These are phyloP conservation scores for Colletotrichum aenigma DNA, from an alignment of 2,329 filamentous ascomycete genomes.

Conservation along the genomic window DNA sequence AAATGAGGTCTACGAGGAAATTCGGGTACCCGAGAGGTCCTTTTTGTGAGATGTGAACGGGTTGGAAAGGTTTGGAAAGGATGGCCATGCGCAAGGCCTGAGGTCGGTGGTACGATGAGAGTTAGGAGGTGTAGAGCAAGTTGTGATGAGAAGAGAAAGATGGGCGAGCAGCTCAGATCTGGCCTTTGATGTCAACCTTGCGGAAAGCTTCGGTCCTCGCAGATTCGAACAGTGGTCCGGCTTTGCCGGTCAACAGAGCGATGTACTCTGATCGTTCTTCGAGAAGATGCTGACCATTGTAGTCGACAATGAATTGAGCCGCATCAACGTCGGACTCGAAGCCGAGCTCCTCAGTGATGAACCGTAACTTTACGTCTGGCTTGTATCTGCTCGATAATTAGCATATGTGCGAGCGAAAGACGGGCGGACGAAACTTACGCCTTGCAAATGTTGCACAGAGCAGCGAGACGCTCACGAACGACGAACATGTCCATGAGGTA, in stretches of 20 bases:
- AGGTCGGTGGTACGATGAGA: background rate
- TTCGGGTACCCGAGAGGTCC: background rate
- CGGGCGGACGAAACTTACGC: constrained; percentile 68
- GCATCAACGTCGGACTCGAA: constrained; percentile 94
- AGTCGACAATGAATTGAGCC: constrained; percentile 85
- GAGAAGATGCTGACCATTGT: constrained; percentile 76
- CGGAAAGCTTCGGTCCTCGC: constrained; percentile 77
- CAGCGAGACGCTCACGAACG: constrained; percentile 87
- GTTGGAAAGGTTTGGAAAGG: background rate
- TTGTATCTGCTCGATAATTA: constrained; percentile 77
- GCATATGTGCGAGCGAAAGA: constrained; percentile 26
- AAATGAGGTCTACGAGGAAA: constrained; percentile 8
- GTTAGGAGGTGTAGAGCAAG: constrained; percentile 7
- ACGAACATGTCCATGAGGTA: constrained; percentile 99
- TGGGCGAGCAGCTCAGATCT: constrained; percentile 67
- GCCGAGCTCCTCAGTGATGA: constrained; percentile 93
- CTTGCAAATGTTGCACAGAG: constrained; percentile 91
- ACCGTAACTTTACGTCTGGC: constrained; percentile 84
- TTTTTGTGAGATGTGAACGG: background rate
- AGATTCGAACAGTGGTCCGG: constrained; percentile 73
- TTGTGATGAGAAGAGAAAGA: constrained; percentile 6
- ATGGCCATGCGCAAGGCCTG: background rate
- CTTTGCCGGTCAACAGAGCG: constrained; percentile 76
- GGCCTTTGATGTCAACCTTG: constrained; percentile 95
- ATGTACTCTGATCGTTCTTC: constrained; percentile 78